These are phyloP conservation scores for Grigorovia transvaalensis DNA, from an alignment of 805 yeast genomes.

Conservation along the genomic window DNA sequence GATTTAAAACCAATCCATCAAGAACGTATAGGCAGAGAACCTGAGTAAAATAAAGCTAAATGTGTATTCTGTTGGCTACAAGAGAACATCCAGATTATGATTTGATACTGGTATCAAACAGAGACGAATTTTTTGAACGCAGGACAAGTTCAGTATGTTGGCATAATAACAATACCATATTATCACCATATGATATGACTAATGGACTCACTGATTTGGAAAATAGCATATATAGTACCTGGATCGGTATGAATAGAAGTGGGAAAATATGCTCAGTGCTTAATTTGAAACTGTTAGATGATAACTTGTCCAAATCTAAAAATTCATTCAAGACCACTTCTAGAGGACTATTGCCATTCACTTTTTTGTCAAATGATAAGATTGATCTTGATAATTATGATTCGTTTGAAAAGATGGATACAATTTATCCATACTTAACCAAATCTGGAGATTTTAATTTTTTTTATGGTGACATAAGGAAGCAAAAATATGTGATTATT, in stretches of 20 bases:
- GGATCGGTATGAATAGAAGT: constrained; percentile 64
- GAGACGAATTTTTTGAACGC: constrained; percentile 77
- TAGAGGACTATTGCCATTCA: constrained; percentile 38
- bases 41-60: constrained; percentile 16
- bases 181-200: constrained; percentile 61
- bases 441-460: constrained; percentile 28
- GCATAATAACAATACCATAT: constrained; percentile 27
- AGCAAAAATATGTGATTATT: constrained; percentile 15
- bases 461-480: constrained; percentile 29
- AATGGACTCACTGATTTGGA: constrained; percentile 1
- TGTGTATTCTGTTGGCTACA: constrained; percentile 75
- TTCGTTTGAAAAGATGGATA: constrained; percentile 16
- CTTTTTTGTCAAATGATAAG: constrained; percentile 26
- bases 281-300: constrained; percentile 46
- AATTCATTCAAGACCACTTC: constrained; percentile 19
- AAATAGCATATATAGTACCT: constrained; percentile 62
- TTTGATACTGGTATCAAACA: constrained; percentile 63
- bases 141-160: constrained; percentile 52
- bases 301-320: background rate
- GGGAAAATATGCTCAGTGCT: constrained; percentile 66
- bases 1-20: background rate
- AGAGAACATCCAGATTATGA: constrained; percentile 65
- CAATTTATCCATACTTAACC: constrained; percentile 11
- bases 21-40: background rate
- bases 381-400: constrained; percentile 17